Evolutionary conservation across 2,329 filamentous ascomycete species (phyloP), one percentile per base, ranked within the genome.

Genomic region (Sporothrix pseudoabietina): DNA sequence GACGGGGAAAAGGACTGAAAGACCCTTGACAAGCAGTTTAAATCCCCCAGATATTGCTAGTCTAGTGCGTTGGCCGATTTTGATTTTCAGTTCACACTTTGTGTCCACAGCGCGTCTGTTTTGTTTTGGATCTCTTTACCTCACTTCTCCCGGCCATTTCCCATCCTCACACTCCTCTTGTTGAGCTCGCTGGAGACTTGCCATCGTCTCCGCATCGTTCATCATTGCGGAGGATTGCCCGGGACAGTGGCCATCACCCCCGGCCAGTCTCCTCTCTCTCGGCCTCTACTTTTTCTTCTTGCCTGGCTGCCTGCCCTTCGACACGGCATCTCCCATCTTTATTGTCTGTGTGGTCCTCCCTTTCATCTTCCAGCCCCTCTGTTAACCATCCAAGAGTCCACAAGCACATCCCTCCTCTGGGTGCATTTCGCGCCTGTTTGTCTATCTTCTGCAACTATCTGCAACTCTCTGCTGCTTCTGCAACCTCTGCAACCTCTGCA

Each of bases 401-500:
- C 22, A 8, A 26, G 54, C 26, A 30, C n/a, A 57, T 57, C 54
- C 22, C 22, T 61, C 30, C 57, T 39, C 14, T 30, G 57, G 35
- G 57, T 41, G 57, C 57, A 52, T 52, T 69, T 54, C 30, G 65
- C 65, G 65, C 65, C 65, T 69, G 66, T 69, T 41, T 44, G 14
- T 35, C 7, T 16, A 7, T 61, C 4, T 30, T 61, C 14, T 55
- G 16, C 47, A 35, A 35, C 22, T 55, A 19, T 54, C 52, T 55
- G 47, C 35, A 35, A 35, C 3, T 57, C 14, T 57, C 22, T 57
- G 26, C 54, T 57, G 22, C 22, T 14, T 12, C 30, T 35, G 32
- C 30, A n/a, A 35, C 57, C 32, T 39, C 32, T 54, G 16, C n/a
- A 4, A 9, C 22, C 22, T 26, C n/a, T 54, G 19, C 49, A 54